Conservation (phyloP, 805 yeast species). For the Metschnikowia picachoensis region DNA sequence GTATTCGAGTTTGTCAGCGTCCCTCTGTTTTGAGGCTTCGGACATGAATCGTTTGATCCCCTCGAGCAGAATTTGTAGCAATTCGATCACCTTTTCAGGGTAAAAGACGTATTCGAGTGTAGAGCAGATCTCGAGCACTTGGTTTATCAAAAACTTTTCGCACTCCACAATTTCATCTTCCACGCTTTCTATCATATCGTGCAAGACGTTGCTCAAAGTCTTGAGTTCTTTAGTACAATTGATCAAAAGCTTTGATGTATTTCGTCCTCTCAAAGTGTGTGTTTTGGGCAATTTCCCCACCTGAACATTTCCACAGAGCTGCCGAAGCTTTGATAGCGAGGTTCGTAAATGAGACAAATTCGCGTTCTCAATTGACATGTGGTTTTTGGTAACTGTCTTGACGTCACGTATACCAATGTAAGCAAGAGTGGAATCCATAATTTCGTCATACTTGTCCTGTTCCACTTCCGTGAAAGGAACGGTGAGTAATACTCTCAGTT, state of each 20-base stretch:
- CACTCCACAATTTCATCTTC: conserved; percentile 43
- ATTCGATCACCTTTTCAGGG: conserved; percentile 47
- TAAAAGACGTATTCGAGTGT: conserved; percentile 54
- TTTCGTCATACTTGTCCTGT: conserved; percentile 71
- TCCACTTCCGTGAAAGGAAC: conserved; percentile 81
- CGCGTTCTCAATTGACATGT: conserved; percentile 45
- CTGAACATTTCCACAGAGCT: conserved; percentile 80
- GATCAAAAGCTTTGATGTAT: conserved; percentile 10
- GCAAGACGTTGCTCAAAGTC: conserved; percentile 62
- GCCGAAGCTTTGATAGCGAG: conserved; percentile 70
- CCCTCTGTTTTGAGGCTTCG: not conserved
- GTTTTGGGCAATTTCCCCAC: conserved; percentile 28
- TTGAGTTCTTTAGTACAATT: conserved; percentile 28
- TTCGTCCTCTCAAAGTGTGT: conserved; percentile 6
- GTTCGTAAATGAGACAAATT: conserved; percentile 49
- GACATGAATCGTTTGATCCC: conserved; percentile 6
- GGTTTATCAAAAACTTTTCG: conserved; percentile 46
- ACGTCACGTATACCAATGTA: conserved; percentile 53
- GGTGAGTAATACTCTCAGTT: conserved; percentile 62
- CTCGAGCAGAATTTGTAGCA: conserved; percentile 38
- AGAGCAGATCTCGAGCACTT: conserved; percentile 62
- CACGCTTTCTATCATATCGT: conserved; percentile 58
- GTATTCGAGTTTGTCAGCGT: not conserved
- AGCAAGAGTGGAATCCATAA: conserved; percentile 55
- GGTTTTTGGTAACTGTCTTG: conserved; percentile 47